A percentile compares a stretch with the other conserved stretches of the same genome.
Conservation (phyloP, 148 eudicot species). For the Camellia granthamiana region DNA sequence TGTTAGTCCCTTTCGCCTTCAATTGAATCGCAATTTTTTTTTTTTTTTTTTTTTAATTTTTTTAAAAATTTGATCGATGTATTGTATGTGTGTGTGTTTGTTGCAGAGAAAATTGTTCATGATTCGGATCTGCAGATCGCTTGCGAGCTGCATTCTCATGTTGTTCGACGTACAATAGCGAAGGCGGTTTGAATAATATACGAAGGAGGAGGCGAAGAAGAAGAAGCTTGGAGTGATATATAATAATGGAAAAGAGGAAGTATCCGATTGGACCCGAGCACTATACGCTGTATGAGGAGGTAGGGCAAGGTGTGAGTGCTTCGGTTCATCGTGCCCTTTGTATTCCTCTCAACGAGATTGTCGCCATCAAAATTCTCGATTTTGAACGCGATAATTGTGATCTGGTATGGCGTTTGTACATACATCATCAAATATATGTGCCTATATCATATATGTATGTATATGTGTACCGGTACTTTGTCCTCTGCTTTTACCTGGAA, state of each 20-base stretch:
- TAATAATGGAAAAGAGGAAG: constrained; percentile 61
- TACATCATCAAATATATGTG: no score
- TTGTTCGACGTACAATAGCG: constrained; percentile 37
- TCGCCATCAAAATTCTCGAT: constrained; percentile 88
- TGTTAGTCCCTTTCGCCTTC: background rate
- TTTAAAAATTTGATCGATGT: background rate
- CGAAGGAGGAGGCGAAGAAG: constrained; percentile 46
- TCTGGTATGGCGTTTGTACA: constrained; percentile 49
- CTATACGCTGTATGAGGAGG: constrained; percentile 74
- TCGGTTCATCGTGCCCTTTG: constrained; percentile 83
- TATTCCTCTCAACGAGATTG: constrained; percentile 52
- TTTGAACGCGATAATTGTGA: constrained; percentile 79
- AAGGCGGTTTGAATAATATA: background rate
- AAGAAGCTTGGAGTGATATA: constrained; percentile 36
- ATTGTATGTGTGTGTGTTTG: background rate
- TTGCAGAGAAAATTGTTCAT: constrained; percentile 13
- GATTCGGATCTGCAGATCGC: constrained; percentile 19
- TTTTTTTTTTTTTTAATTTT: no score
- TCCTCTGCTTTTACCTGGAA: background rate
- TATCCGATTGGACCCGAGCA: constrained; percentile 79
- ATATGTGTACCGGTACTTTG: background rate
- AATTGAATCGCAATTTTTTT: background rate
- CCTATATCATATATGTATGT: background rate
- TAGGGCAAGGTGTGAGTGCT: constrained; percentile 91
- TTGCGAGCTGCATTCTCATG: constrained; percentile 31